Evolutionary conservation across 768 basidiomycete species (phyloP), one percentile per base, ranked within the genome.

Genomic region (Amanita fuliginea): DNA sequence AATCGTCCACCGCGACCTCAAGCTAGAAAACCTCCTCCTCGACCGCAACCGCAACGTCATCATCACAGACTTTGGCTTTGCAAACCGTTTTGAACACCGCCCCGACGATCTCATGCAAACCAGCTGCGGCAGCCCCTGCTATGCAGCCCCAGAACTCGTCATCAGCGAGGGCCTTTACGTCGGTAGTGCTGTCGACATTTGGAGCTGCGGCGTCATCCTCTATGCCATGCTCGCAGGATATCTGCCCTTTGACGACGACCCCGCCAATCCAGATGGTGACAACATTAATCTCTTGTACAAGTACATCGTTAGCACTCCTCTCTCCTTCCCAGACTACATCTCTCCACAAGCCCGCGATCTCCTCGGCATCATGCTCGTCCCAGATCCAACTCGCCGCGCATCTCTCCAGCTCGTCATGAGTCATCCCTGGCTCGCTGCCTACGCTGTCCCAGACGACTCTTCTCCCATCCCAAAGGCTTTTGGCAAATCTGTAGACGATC

Each of bases 41-140:
- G 96, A 99, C 70, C 86, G 94, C 53, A 82, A 97, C 61, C 82
- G 96, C 45, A 98, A 99, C 62, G 91, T 99, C 56, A 95, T 99
- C 71, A 96, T 99, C 71, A 97, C 96, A 51, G 96, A 98, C 64
- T 99, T 99, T 64, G 96, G 96, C 10, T 99, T 98, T 60, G 96
- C 96, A 53, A 99, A 98, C 69, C 83, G 87, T 44, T 99, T 98
- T 62, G 91, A 95, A 64, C 89, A 95, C 60, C 81, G 82, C 28
- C 55, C 82, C 8, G 91, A 94, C 66, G 96, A 99, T 62, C 80
- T 98, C 55, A 98, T 98, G 96, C 93, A 96, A 61, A 98, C 96
- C 0, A 89, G 85, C 55, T 98, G 96, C 55, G 96, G 96, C 13
- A 88, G 85, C 24, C 96, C 96, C 0, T 99, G 96, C 66, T 99